Evolutionary conservation across 495 filamentous ascomycete genomes (phyloP).

Genomic region (Penicillium subrubescens): DNA sequence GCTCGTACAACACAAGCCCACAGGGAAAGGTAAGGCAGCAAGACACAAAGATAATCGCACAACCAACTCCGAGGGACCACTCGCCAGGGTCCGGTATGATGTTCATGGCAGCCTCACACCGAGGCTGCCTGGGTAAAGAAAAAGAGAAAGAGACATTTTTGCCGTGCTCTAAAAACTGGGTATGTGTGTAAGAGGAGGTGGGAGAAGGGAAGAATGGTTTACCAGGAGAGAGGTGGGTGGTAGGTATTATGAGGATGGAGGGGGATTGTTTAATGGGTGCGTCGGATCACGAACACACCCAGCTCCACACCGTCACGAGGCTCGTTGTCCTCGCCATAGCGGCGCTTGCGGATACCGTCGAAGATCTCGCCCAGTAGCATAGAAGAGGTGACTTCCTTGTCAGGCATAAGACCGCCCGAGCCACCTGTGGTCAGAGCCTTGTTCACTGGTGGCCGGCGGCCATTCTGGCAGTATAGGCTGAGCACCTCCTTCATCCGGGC

Average conservation of each 20-base stretch:
- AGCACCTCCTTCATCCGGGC: conserved; percentile 64
- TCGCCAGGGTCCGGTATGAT: conserved; percentile 22
- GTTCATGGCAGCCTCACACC: conserved; percentile 19
- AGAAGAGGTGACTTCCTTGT: conserved; percentile 52
- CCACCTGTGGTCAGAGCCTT: conserved; percentile 37
- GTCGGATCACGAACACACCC: conserved; percentile 64
- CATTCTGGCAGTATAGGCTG: conserved; percentile 58
- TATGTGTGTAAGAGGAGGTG: conserved; percentile 18
- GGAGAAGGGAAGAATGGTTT: conserved; percentile 16
- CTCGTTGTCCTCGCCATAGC: conserved; percentile 46
- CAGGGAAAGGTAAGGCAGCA: conserved; percentile 8
- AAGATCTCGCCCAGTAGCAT: conserved; percentile 64
- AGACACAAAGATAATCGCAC: conserved; percentile 7
- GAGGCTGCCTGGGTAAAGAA: neutral
- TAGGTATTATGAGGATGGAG: neutral
- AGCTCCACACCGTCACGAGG: conserved; percentile 58
- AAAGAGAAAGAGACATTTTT: conserved; percentile 9
- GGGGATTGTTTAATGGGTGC: conserved; percentile 36
- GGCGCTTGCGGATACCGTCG: conserved; percentile 58
- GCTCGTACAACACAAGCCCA: conserved; percentile 16
- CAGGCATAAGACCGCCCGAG: conserved; percentile 34
- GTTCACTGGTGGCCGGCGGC: conserved; percentile 43
- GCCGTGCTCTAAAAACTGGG: conserved; percentile 24
- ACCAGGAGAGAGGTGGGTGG: neutral
- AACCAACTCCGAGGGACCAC: conserved; percentile 27